Conservation (phyloP, 495 filamentous ascomycete genomes). For the Xylaria acuta region DNA sequence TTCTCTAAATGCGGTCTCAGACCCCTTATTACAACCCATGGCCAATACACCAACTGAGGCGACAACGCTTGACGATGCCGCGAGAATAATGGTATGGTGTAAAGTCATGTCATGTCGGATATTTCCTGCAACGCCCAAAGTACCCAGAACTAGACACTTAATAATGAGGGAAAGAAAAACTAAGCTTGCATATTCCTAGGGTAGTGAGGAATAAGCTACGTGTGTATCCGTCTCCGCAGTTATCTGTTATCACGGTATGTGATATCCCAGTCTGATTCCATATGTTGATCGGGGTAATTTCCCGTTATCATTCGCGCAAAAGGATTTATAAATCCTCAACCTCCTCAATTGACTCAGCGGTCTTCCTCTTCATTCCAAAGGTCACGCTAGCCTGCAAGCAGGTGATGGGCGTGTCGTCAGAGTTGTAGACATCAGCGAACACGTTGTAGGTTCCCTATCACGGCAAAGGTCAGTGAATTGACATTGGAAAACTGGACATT, state of each 20-base stretch:
- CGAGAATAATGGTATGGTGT: background rate
- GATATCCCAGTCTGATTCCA: slow-evolving; percentile 15
- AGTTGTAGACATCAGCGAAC: slow-evolving; percentile 78
- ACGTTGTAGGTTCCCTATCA: slow-evolving; percentile 87
- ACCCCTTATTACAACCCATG: slow-evolving; percentile 8
- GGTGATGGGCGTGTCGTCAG: slow-evolving; percentile 72
- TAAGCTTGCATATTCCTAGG: background rate
- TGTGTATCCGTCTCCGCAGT: background rate
- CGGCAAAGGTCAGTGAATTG: slow-evolving; percentile 12
- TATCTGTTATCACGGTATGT: background rate
- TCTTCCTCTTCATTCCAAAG: slow-evolving; percentile 51
- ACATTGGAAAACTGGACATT: background rate
- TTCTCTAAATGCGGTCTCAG: background rate
- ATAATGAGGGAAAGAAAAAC: background rate
- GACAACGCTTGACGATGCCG: slow-evolving; percentile 4
- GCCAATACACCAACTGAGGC: background rate
- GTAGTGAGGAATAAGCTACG: background rate
- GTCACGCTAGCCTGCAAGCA: slow-evolving; percentile 75
- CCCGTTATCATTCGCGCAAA: slow-evolving; percentile 5
- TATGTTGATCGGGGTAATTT: slow-evolving; percentile 13
- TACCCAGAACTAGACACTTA: background rate
- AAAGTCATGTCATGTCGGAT: background rate
- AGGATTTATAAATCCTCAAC: slow-evolving; percentile 26
- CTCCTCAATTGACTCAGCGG: slow-evolving; percentile 14
- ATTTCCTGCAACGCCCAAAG: slow-evolving; percentile 7